Percentiles rank a stretch among this genome's conserved stretches.
phyloP scores from a whole-genome alignment of 2,329 filamentous ascomycete species.

The Botryotinia narcissicola region DNA sequence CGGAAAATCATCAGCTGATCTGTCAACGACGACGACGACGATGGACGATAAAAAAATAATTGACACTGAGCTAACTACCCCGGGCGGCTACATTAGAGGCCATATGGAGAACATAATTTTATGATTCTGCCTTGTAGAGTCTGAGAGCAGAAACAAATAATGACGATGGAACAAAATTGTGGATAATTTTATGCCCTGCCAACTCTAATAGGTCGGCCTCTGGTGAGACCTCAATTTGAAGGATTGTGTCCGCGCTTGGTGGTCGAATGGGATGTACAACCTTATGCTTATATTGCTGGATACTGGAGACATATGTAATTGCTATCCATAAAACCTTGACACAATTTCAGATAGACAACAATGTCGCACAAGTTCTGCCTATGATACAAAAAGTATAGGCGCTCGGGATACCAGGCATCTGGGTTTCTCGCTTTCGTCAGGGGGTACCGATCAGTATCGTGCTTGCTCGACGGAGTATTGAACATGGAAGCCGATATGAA shows the following conservation, averaged over 20 bases:
- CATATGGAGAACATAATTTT: not conserved
- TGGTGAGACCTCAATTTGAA: constrained; percentile 10
- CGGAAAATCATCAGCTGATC: not conserved
- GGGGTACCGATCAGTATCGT: constrained; percentile 1
- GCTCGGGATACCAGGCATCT: constrained; percentile 10
- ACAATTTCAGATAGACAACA: not conserved
- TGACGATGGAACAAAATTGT: not conserved
- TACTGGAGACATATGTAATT: not conserved
- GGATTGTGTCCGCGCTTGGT: constrained; percentile 14
- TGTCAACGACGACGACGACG: not conserved
- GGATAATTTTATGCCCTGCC: constrained; percentile 1
- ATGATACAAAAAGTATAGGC: constrained; percentile 4
- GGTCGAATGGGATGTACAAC: constrained; percentile 2
- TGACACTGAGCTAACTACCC: not conserved
- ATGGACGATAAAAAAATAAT: constrained; percentile 1
- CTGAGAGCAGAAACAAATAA: not conserved
- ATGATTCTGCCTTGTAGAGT: not conserved
- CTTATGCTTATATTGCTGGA: not conserved
- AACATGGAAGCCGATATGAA: not conserved
- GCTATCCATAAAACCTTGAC: not conserved
- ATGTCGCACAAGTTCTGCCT: not conserved
- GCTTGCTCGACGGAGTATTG: not conserved
- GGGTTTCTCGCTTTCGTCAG: not conserved
- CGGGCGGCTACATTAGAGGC: constrained; percentile 6
- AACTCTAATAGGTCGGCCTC: not conserved